Percentiles rank a stretch among this genome's conserved stretches.
phyloP scores from a whole-genome alignment of 2,329 filamentous ascomycete species.

The Colletotrichum neosansevieriae region DNA sequence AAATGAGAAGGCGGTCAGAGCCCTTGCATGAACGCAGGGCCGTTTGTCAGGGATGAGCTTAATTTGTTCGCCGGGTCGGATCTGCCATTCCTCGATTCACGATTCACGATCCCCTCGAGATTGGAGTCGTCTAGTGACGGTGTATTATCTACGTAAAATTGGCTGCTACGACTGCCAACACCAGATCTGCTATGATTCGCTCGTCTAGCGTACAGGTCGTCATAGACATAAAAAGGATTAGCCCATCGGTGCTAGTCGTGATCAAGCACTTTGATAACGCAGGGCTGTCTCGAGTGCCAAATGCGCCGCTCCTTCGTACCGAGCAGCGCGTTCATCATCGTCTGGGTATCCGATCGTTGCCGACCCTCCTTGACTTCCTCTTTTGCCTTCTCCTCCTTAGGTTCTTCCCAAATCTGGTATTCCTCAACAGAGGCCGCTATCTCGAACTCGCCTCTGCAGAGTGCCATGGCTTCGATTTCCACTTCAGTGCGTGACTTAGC shows the following conservation, averaged over 20 bases:
- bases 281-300: slow-evolving; percentile 73
- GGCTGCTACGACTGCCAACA: slow-evolving; percentile 26
- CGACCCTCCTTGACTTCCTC: slow-evolving; percentile 48
- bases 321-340: slow-evolving; percentile 68
- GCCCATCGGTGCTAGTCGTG: slow-evolving; percentile 39
- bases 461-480: slow-evolving; percentile 76
- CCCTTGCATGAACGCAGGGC: slow-evolving; percentile 25
- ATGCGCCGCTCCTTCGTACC: slow-evolving; percentile 71
- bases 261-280: slow-evolving; percentile 66
- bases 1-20: slow-evolving; percentile 35
- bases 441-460: slow-evolving; percentile 87
- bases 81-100: slow-evolving; percentile 15
- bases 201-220: slow-evolving; percentile 26
- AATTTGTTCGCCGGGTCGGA: slow-evolving; percentile 23
- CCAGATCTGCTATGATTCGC: slow-evolving; percentile 16
- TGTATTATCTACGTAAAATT: slow-evolving; percentile 31
- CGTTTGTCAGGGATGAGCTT: slow-evolving; percentile 35
- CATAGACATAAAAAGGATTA: slow-evolving; percentile 9
- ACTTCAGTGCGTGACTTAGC: slow-evolving; percentile 71
- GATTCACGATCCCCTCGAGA: background rate
- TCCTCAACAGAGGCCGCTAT: slow-evolving; percentile 86
- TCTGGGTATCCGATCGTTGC: slow-evolving; percentile 65
- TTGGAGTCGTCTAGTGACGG: background rate
- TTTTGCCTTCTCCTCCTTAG: slow-evolving; percentile 47
- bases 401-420: slow-evolving; percentile 65